Base-by-base conservation (phyloP, 345 rosid species). In the Turritis glabra region DNA sequence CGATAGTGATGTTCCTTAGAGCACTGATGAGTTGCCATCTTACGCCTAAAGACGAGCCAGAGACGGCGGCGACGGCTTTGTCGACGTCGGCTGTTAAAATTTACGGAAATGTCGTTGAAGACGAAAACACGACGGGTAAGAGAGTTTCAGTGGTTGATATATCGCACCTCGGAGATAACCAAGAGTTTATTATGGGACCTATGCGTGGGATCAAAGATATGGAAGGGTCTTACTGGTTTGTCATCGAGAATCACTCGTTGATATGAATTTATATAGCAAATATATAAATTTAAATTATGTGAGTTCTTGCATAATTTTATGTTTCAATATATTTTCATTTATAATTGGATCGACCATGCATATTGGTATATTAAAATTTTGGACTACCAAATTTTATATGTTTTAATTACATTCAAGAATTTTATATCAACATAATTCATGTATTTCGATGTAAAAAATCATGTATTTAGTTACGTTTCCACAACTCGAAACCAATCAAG, bases 21-120 rank as follows among this genome's bases (percentile, higher is more conserved):
- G 80, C 80, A 71, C 11, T 77, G 15, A 77, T 77, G 80, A 71
- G 68, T 48, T 71, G 77, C 40, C 77, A n/a, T 71, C 80, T 77
- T 47, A 77, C 41, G 32, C 80, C 73, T 11, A 50, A 22, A 29
- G 77, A 77, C 40, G 73, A 71, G 18, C 48, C 30, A 13, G 70
- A 18, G 46, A 57, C 23, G 0, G 8, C 41, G 29, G 19, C 23
- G 18, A 62, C 13, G 8, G 25, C 50, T 53, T 56, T 15, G 1
- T 64, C 35, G n/a, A n/a, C n/a, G 0, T 48, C 53, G 21, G 37
- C 32, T 5, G 53, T 22, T 8, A 55, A 71, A 47, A 15, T 12
- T 35, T n/a, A 22, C 55, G 27, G 29, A 76, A 62, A 55, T 47
- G 11, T 63, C 4, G 3, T 12, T 27, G 53, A 54, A 38, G 68